Conservation (phyloP, 352 stramenopile species). For the Phytophthora meadii region DNA sequence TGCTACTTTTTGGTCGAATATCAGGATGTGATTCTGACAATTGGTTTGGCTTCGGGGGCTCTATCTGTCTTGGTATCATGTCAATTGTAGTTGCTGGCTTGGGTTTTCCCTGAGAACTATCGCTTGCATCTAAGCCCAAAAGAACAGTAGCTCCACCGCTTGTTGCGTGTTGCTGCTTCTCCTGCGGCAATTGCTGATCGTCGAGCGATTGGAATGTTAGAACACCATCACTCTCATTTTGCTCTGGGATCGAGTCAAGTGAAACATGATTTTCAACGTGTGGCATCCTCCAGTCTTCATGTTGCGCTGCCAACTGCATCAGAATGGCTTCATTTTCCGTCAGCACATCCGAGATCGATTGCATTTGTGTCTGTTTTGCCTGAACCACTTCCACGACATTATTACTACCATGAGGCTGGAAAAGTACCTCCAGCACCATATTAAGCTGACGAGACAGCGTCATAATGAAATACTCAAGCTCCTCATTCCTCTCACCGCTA, state of each 20-base stretch:
- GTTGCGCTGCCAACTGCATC: constrained; percentile 43
- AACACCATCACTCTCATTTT: not conserved
- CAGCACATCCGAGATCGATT: constrained; percentile 61
- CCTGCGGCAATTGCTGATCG: too few relatives aligned
- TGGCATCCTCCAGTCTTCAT: constrained; percentile 7
- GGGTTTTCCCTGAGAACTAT: too few relatives aligned
- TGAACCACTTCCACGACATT: constrained; percentile 41
- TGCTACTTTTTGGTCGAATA: not conserved
- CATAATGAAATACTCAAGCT: constrained; percentile 69
- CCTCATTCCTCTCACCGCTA: constrained; percentile 33
- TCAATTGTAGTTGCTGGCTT: too few relatives aligned
- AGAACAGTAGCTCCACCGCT: too few relatives aligned
- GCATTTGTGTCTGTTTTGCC: constrained; percentile 44
- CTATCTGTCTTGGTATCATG: too few relatives aligned
- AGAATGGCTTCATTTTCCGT: constrained; percentile 70
- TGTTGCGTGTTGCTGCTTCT: not conserved
- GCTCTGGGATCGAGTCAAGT: not conserved
- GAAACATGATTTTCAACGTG: not conserved
- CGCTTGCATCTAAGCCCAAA: too few relatives aligned
- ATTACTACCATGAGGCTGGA: constrained; percentile 44
- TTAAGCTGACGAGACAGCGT: constrained; percentile 67
- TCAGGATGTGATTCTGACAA: too few relatives aligned
- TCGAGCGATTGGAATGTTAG: too few relatives aligned
- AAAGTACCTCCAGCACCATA: constrained; percentile 65
- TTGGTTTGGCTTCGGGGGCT: too few relatives aligned